Conservation (phyloP, 495 filamentous ascomycete species). For the Aspergillus ellipticus region DNA sequence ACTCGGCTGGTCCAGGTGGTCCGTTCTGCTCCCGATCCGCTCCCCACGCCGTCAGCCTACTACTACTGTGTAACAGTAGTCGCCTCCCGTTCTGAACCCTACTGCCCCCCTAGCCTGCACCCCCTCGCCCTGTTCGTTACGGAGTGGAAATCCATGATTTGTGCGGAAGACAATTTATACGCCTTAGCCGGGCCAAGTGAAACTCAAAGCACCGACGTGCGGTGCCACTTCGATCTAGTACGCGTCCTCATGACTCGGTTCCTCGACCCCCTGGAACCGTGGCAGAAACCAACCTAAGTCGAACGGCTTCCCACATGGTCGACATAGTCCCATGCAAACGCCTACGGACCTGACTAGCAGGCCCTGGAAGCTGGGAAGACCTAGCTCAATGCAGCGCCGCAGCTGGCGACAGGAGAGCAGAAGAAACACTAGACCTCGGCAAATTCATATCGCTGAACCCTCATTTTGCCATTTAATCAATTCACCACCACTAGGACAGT, state of each 20-base stretch:
- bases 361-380: not conserved
- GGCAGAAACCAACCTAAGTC: too few species aligned
- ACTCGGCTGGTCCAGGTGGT: not conserved
- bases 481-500: not conserved
- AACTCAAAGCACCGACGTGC: not conserved
- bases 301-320: too few species aligned
- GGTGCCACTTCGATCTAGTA: not conserved
- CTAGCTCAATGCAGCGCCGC: not conserved
- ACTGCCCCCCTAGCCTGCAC: not conserved
- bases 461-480: not conserved
- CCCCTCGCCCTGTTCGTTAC: not conserved
- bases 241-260: not conserved
- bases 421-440: not conserved
- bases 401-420: not conserved
- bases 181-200: not conserved
- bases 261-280: too few species aligned
- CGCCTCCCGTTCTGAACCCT: too few species aligned
- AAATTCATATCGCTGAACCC: not conserved
- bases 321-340: not conserved
- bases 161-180: not conserved
- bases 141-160: not conserved
- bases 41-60: not conserved
- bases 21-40: not conserved
- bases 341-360: not conserved
- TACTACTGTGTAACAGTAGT: not conserved